Evolutionary conservation across 2,329 filamentous ascomycete species (phyloP).

Genomic region (Cercospora nicotianae): DNA sequence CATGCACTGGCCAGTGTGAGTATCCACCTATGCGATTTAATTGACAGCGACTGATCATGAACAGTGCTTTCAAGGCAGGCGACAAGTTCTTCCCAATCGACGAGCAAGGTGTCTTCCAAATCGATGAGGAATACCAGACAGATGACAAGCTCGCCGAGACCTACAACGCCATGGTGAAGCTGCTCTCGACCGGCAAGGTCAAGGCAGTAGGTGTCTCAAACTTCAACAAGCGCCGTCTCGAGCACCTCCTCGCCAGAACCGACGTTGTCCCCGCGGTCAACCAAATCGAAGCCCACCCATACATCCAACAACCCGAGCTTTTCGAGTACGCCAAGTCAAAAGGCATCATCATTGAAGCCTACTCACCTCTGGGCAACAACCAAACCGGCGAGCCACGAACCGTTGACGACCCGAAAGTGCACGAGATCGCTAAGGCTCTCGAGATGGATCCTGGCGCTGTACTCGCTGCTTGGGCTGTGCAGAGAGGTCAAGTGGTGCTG

Average conservation of each 20-base stretch:
- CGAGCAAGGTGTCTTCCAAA: slow-evolving; percentile 14
- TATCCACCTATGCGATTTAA: slow-evolving; percentile 39
- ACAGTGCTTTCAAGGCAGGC: slow-evolving; percentile 23
- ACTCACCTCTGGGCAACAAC: slow-evolving; percentile 41
- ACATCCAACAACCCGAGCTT: slow-evolving; percentile 28
- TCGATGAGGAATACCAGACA: slow-evolving; percentile 41
- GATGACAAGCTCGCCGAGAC: slow-evolving; percentile 39
- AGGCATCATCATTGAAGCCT: slow-evolving; percentile 28
- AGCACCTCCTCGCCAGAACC: slow-evolving; percentile 28
- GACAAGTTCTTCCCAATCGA: slow-evolving; percentile 46
- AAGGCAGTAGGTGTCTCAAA: slow-evolving; percentile 35
- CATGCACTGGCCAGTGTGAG: slow-evolving; percentile 52
- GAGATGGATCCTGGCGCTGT: slow-evolving; percentile 23
- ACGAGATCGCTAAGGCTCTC: slow-evolving; percentile 21
- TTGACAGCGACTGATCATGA: not conserved
- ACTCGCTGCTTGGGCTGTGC: slow-evolving; percentile 23
- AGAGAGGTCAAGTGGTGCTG: slow-evolving; percentile 26
- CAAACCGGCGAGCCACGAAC: slow-evolving; percentile 26
- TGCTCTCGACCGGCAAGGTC: slow-evolving; percentile 31
- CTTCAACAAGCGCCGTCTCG: slow-evolving; percentile 29
- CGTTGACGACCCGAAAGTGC: slow-evolving; percentile 26
- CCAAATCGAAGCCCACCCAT: slow-evolving; percentile 31
- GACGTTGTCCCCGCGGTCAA: slow-evolving; percentile 30
- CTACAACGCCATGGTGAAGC: slow-evolving; percentile 32
- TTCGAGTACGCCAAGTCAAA: slow-evolving; percentile 26